These are phyloP conservation scores for Crithidia brevicula DNA, from an alignment of 208 protist genomes.

Conservation along the genomic window DNA sequence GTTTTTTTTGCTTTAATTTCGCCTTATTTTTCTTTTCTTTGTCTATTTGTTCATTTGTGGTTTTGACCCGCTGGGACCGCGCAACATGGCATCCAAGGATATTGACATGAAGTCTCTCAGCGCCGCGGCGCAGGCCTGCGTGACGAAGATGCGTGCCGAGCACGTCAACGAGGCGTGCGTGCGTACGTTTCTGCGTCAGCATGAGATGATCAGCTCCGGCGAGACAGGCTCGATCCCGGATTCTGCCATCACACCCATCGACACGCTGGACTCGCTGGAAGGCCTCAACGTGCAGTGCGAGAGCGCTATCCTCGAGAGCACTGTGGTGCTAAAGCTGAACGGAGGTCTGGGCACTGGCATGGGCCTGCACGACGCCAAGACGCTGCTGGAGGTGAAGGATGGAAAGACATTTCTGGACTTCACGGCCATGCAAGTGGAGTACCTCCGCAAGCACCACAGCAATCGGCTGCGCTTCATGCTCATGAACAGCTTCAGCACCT, in stretches of 20 bases:
- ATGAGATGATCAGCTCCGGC: constrained; percentile 52
- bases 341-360: constrained; percentile 95
- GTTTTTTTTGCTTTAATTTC: background rate
- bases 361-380: constrained; percentile 88
- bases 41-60: background rate
- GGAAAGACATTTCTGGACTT: constrained; percentile 98
- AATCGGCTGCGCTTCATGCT: constrained; percentile 96
- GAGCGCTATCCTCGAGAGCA: constrained; percentile 61
- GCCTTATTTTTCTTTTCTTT: constrained; percentile 25
- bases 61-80: too few relatives aligned
- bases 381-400: constrained; percentile 91
- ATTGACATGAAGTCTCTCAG: constrained; percentile 37
- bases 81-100: constrained; percentile 10
- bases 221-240: constrained; percentile 62
- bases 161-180: constrained; percentile 69
- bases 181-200: constrained; percentile 63
- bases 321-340: constrained; percentile 98
- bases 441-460: constrained; percentile 89
- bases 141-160: constrained; percentile 68
- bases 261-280: constrained; percentile 46
- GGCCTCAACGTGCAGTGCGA: constrained; percentile 30
- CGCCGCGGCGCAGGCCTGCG: constrained; percentile 55
- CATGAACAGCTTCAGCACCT: constrained; percentile 99
- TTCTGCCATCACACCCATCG: constrained; percentile 48
- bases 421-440: constrained; percentile 93